Evolutionary conservation across 305 asterid genomes (phyloP).

Genomic region (Solanum hybrid): DNA sequence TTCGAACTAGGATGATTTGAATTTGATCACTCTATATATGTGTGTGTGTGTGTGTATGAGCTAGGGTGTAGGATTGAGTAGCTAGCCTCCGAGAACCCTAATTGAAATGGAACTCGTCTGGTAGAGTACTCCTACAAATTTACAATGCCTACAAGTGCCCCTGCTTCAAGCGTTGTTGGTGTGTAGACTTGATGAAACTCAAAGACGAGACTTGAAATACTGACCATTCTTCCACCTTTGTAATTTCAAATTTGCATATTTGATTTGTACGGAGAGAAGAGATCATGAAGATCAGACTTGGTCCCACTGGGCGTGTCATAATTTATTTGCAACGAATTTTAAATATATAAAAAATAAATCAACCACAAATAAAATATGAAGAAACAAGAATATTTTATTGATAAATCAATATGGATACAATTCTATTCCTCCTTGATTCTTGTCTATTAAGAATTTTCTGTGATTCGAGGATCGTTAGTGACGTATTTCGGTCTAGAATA

Average conservation of each 20-base stretch:
- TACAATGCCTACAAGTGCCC: neutral
- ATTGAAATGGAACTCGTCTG: no score
- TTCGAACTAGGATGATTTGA: no score
- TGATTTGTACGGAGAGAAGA: neutral
- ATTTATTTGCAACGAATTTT: neutral
- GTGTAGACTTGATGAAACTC: no score
- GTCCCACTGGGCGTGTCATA: neutral
- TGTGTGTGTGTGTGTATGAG: no score
- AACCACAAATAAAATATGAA: neutral
- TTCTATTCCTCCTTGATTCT: neutral
- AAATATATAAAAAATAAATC: no score
- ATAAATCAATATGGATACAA: neutral
- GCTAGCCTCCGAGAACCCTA: neutral
- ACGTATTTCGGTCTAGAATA: fast-evolving
- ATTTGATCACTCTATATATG: no score
- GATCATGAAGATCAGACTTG: neutral
- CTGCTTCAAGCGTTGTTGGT: neutral
- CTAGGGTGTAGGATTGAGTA: no score
- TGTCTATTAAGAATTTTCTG: neutral
- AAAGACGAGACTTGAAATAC: neutral
- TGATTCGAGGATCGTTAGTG: neutral
- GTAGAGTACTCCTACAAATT: neutral
- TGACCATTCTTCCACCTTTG: neutral
- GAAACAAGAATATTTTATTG: neutral
- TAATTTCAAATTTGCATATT: neutral